Conservation (phyloP, 1,139 yeast species). For the Kodamaea sp. region DNA sequence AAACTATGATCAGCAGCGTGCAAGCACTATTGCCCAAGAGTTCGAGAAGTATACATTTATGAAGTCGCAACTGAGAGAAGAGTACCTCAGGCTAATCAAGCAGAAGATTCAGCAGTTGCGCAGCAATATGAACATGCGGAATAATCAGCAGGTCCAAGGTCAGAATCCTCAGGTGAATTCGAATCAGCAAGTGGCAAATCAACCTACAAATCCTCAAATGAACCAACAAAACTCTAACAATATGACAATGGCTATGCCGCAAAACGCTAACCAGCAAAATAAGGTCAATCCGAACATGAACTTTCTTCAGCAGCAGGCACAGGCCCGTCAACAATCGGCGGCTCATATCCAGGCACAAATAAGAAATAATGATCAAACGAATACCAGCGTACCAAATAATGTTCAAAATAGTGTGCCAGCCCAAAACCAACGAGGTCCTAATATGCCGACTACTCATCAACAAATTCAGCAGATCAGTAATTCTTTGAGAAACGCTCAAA, state of each 20-base stretch:
- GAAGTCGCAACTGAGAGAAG: conserved; percentile 39
- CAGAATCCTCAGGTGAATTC: conserved; percentile 25
- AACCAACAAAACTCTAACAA: conserved; percentile 1
- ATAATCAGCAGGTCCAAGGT: conserved; percentile 16
- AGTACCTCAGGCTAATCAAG: conserved; percentile 37
- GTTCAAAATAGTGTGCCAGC: not conserved
- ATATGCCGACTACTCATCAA: conserved; percentile 15
- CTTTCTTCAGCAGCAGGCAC: conserved; percentile 49
- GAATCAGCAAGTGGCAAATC: conserved; percentile 25
- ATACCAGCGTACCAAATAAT: not conserved
- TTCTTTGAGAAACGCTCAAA: conserved; percentile 51
- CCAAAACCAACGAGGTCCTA: conserved; percentile 3
- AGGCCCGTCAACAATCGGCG: conserved; percentile 45
- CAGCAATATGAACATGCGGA: conserved; percentile 21
- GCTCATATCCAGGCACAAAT: conserved; percentile 34
- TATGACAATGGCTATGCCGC: conserved; percentile 15
- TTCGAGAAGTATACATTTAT: conserved; percentile 43
- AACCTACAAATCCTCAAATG: conserved; percentile 4
- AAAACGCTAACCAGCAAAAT: conserved; percentile 24
- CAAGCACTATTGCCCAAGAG: conserved; percentile 42
- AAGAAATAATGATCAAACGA: conserved; percentile 10
- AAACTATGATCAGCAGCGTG: conserved; percentile 37
- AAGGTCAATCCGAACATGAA: conserved; percentile 12
- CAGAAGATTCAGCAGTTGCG: conserved; percentile 41
- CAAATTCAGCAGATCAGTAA: conserved; percentile 37